Conservation (phyloP, 2,329 filamentous ascomycete genomes). For the Corynespora cassiicola region DNA sequence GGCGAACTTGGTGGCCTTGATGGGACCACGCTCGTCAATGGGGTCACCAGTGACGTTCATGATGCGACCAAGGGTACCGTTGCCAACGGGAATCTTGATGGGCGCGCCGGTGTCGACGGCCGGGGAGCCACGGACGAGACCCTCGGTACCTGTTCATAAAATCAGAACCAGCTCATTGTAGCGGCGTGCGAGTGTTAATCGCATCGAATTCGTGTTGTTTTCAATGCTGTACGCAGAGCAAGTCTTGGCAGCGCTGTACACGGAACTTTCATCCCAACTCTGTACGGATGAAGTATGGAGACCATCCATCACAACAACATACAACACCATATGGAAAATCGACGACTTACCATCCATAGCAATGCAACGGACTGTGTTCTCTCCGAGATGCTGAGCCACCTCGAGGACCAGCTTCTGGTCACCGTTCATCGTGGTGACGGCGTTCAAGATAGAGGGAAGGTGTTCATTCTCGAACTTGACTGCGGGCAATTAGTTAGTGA, state of each 20-base stretch:
- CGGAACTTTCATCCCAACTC: no score
- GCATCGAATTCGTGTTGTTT: no score
- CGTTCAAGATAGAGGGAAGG: conserved; percentile 97
- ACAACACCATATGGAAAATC: conserved; percentile 2
- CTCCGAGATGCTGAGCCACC: conserved; percentile 98
- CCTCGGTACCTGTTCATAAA: conserved; percentile 92
- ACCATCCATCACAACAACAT: conserved; percentile 6
- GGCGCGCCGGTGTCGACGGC: conserved; percentile 89
- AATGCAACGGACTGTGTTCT: conserved; percentile 99
- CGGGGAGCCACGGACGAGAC: conserved; percentile 92
- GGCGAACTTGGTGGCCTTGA: conserved; percentile 86
- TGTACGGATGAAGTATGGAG: no score
- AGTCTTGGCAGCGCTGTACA: no score
- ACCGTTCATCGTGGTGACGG: conserved; percentile 88
- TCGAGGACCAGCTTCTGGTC: conserved; percentile 95
- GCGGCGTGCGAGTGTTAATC: no score
- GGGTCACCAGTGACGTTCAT: conserved; percentile 99
- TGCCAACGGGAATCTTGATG: conserved; percentile 96
- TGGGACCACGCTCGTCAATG: conserved; percentile 98
- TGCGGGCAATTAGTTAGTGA: no score
- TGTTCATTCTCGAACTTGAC: conserved; percentile 97
- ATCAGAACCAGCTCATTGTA: no score
- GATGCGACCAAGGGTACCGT: conserved; percentile 94
- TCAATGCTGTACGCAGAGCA: no score
- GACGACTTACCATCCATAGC: conserved; percentile 91